phyloP scores from a whole-genome alignment of 2,329 filamentous ascomycete genomes.

The Corynespora cassiicola region DNA sequence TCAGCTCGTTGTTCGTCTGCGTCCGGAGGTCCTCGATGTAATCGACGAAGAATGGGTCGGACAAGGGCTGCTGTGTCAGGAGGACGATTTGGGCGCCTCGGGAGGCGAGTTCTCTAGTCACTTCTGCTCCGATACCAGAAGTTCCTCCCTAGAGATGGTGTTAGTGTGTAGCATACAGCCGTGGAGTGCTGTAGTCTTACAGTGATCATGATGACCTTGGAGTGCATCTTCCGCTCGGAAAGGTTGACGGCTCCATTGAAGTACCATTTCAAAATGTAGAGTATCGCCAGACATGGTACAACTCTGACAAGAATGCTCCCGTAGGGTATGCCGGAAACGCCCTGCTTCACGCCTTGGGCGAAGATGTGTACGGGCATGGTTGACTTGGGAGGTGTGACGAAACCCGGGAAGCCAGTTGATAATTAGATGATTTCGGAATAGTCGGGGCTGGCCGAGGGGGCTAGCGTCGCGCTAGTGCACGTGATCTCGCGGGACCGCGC shows the following conservation, averaged over 20 bases:
- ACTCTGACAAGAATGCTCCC: constrained; percentile 60
- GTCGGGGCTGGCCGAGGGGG: no score
- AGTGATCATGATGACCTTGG: constrained; percentile 91
- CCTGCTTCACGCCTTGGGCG: constrained; percentile 60
- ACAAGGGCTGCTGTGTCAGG: constrained; percentile 80
- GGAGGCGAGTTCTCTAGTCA: constrained; percentile 75
- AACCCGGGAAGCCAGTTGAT: no score
- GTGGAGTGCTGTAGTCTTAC: constrained; percentile 51
- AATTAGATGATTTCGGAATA: no score
- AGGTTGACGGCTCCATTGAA: constrained; percentile 76
- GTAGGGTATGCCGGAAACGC: constrained; percentile 61
- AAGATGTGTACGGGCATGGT: constrained; percentile 69
- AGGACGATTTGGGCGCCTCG: constrained; percentile 91
- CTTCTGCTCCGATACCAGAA: constrained; percentile 84
- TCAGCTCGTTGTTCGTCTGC: constrained; percentile 79
- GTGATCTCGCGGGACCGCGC: no score
- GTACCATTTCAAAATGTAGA: constrained; percentile 74
- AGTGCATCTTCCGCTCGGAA: constrained; percentile 85
- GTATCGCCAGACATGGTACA: constrained; percentile 57
- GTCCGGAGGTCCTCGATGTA: constrained; percentile 87
- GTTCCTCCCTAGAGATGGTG: constrained; percentile 72
- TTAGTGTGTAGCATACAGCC: constrained; percentile 18
- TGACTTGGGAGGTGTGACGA: constrained; percentile 4
- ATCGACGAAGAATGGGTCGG: constrained; percentile 88
- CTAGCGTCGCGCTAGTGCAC: no score